A percentile compares a stretch with the other conserved stretches of the same genome.
Conservation (phyloP, 331 rosid genomes). For the Erythrophleum ivorense region DNA sequence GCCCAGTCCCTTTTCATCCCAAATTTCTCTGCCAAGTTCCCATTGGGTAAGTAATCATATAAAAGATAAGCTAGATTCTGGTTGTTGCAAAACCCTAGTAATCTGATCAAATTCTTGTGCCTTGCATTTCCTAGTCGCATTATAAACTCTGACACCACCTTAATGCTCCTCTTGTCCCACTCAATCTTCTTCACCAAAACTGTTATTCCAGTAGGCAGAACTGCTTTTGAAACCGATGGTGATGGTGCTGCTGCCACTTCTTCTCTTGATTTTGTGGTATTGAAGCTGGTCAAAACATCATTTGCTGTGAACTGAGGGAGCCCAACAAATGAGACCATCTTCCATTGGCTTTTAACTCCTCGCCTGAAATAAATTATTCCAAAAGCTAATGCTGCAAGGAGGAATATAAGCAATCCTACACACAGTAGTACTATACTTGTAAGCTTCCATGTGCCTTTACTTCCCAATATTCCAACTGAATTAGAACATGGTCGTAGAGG, state of each 20-base stretch:
- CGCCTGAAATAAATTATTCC: constrained; percentile 56
- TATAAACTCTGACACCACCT: constrained; percentile 58
- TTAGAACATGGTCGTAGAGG: constrained; percentile 73
- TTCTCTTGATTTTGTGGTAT: constrained; percentile 54
- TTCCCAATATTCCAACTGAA: constrained; percentile 62
- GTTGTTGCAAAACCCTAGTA: constrained; percentile 85
- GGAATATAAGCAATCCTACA: constrained; percentile 58
- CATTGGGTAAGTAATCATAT: constrained; percentile 82
- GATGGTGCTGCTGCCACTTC: constrained; percentile 54
- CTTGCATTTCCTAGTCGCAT: constrained; percentile 74
- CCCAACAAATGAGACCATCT: constrained; percentile 83
- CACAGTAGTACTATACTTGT: constrained; percentile 61
- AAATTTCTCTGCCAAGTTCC: constrained; percentile 77
- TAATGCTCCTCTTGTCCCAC: constrained; percentile 61
- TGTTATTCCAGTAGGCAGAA: constrained; percentile 91
- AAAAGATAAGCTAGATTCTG: constrained; percentile 74
- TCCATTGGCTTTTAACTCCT: constrained; percentile 69
- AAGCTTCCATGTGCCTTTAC: constrained; percentile 65
- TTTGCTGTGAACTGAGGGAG: constrained; percentile 86
- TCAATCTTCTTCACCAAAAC: constrained; percentile 82
- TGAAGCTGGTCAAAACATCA: constrained; percentile 79
- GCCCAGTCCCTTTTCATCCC: constrained; percentile 70
- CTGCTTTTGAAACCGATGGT: constrained; percentile 64
- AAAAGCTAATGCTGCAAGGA: constrained; percentile 48
- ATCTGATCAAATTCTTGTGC: constrained; percentile 75